Conservation (phyloP, 148 eudicot species). For the Rhododendron simsii region DNA sequence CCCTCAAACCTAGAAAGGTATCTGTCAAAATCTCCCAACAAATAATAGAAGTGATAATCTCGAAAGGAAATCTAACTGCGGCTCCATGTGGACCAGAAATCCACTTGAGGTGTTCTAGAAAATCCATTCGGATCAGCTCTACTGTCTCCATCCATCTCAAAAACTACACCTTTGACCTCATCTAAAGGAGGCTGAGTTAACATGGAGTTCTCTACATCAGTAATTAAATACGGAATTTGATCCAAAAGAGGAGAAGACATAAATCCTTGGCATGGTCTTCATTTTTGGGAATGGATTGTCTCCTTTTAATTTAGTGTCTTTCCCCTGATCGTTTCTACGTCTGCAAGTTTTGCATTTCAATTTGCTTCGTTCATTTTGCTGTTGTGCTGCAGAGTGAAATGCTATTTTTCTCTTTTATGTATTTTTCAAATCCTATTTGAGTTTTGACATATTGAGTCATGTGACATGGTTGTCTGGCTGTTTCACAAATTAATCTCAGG, state of each 20-base stretch:
- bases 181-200: background rate
- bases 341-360: background rate
- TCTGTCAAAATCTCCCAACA: no score
- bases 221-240: background rate
- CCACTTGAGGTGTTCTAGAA: background rate
- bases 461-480: background rate
- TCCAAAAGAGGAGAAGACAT: background rate
- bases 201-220: background rate
- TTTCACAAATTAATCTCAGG: conserved; percentile 39
- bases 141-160: background rate
- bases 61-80: no score
- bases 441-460: background rate
- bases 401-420: background rate
- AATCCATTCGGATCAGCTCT: background rate
- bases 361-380: background rate
- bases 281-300: background rate
- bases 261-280: background rate
- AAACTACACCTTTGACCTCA: background rate
- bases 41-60: no score
- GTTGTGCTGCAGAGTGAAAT: background rate
- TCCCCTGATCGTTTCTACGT: background rate
- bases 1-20: no score
- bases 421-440: background rate
- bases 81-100: background rate
- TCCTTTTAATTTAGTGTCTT: background rate